Percentiles rank a stretch among this genome's conserved stretches.
phyloP scores from a whole-genome alignment of 2,329 filamentous ascomycete genomes.

The Fusarium marasasianum region DNA sequence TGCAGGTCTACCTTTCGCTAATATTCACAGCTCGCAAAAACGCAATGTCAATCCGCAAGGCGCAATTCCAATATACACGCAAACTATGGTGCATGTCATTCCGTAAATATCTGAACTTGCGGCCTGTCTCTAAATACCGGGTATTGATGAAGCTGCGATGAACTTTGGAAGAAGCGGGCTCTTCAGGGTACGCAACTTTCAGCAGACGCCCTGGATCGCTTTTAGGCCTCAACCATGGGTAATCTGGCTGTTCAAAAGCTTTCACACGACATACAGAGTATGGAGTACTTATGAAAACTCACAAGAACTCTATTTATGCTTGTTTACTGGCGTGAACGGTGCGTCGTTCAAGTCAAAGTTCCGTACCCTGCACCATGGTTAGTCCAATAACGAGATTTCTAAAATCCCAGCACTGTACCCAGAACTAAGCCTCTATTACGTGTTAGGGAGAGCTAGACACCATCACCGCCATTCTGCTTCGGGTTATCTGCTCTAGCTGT shows the following conservation, averaged over 20 bases:
- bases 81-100: not conserved
- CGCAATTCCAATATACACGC: not conserved
- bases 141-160: not conserved
- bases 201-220: not conserved
- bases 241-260: not conserved
- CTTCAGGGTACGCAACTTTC: not conserved
- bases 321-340: fast-evolving
- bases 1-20: no score
- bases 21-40: no score
- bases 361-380: fast-evolving
- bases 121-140: no score
- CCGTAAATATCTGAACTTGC: not conserved
- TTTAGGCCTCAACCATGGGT: no score
- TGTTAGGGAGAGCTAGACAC: not conserved
- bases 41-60: not conserved
- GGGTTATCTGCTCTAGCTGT: no score
- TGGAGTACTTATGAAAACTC: not conserved
- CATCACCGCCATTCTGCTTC: no score
- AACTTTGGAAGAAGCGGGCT: not conserved
- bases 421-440: not conserved
- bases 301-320: not conserved
- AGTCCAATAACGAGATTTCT: not conserved
- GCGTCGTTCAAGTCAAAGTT: fast-evolving
- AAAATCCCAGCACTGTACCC: not conserved
- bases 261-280: fast-evolving